Evolutionary conservation across 2,329 filamentous ascomycete genomes (phyloP), one percentile per base, ranked within the genome.

Genomic region (Aspergillus sclerotialis): DNA sequence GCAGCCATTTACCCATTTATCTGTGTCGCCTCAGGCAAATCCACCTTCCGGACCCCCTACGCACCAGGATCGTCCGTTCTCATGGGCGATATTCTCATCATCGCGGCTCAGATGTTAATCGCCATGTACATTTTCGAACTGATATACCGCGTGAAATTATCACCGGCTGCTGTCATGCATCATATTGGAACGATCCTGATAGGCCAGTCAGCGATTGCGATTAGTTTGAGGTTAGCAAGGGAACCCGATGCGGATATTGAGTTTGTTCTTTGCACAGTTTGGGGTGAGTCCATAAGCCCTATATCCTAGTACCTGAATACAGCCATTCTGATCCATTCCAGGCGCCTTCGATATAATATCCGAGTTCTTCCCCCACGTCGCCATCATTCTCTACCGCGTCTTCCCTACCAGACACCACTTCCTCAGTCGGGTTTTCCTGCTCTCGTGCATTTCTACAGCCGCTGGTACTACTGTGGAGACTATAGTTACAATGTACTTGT

Each of bases 51-150:
- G 12, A 52, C 55, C 0, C 52, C 50, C 0, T 63, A 53, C 23
- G 48, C 43, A 0, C 45, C 42, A 0, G 54, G 51, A 2, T 53
- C 51, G 3, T 14, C 18, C 0, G 55, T 66, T n/a, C 64, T 52
- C 0, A 44, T 63, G 46, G 65, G 66, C 0, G 65, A 69, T 43
- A 37, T 67, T 0, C 40, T 68, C 12, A 46, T 67, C 8, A 46
- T 65, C 2, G 54, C 52, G 3, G 52, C 61, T 4, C 62, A 69
- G 31, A 53, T 67, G 42, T 46, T 69, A 17, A 60, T 63, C 10
- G 63, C 50, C n/a, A 69, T 69, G 62, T 69, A 69, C 36, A 45
- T 67, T 9, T 68, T 68, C 32, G 67, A 69, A 42, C 49, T 69
- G 5, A 50, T 68, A 28, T 68, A 65, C 35, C 58, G 65, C 4